Conservation (phyloP, 257 asterid genomes). For the Coffea canephora region DNA sequence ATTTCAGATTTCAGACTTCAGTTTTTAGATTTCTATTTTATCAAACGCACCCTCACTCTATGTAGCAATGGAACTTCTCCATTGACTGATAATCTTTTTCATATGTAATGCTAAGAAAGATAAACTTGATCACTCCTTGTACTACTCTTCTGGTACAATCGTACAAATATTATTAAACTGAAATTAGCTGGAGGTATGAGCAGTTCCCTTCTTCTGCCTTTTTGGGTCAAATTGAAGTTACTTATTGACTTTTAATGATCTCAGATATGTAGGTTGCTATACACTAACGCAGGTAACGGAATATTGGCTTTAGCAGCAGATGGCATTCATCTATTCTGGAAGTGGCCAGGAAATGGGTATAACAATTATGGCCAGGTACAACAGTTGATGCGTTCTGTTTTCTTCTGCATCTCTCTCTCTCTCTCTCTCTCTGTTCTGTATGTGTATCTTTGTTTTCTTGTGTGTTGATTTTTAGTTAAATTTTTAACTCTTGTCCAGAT, state of each 20-base stretch:
- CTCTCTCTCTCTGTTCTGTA: too few species aligned
- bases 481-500: background rate
- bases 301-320: conserved; percentile 62
- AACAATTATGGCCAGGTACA: conserved; percentile 40
- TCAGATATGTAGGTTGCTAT: conserved; percentile 70
- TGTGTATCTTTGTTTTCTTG: too few species aligned
- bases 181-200: too few species aligned
- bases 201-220: background rate
- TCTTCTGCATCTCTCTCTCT: background rate
- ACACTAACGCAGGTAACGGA: conserved; percentile 62
- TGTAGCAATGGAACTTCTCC: too few species aligned
- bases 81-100: too few species aligned
- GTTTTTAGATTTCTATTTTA: too few species aligned
- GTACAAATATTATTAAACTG: too few species aligned
- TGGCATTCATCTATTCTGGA: conserved; percentile 71
- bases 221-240: background rate
- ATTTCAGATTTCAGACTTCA: too few species aligned
- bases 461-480: background rate
- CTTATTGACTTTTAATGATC: conserved; percentile 24
- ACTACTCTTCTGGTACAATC: too few species aligned
- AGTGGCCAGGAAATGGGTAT: conserved; percentile 40
- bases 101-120: too few species aligned
- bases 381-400: background rate
- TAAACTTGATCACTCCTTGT: too few species aligned
- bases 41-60: too few species aligned